phyloP scores from a whole-genome alignment of 495 filamentous ascomycete genomes.

The Cercophora samala region DNA sequence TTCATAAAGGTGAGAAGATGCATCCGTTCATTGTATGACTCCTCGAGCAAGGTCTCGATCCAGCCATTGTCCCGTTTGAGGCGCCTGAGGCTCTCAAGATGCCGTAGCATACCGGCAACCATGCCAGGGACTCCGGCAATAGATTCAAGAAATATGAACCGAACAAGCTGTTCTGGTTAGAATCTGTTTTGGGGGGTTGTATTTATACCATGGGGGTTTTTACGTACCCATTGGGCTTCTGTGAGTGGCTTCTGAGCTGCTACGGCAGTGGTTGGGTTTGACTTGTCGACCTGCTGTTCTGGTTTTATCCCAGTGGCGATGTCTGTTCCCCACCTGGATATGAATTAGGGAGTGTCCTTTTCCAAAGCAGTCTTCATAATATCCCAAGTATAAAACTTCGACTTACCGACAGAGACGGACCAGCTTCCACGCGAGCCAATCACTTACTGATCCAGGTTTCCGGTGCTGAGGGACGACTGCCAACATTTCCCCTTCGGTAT shows the following conservation, averaged over 20 bases:
- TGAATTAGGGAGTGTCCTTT: conserved; percentile 1
- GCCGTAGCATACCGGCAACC: conserved; percentile 91
- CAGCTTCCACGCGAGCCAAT: conserved; percentile 48
- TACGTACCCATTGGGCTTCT: conserved; percentile 47
- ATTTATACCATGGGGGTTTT: background rate
- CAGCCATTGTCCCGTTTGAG: conserved; percentile 95
- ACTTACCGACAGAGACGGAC: conserved; percentile 34
- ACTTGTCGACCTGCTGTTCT: conserved; percentile 45
- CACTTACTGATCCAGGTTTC: conserved; percentile 36
- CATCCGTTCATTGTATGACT: conserved; percentile 95
- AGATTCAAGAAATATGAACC: conserved; percentile 90
- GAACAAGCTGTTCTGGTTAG: conserved; percentile 51
- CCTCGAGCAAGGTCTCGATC: conserved; percentile 95
- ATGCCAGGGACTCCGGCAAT: conserved; percentile 95
- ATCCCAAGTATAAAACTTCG: background rate
- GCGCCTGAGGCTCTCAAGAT: conserved; percentile 74
- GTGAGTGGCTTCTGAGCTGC: conserved; percentile 44
- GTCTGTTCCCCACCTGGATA: conserved; percentile 45
- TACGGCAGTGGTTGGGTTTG: conserved; percentile 44
- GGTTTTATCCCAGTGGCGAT: conserved; percentile 44
- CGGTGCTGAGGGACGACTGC: conserved; percentile 42
- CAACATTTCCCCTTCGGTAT: conserved; percentile 47
- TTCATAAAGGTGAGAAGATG: conserved; percentile 93
- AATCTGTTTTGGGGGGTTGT: background rate
- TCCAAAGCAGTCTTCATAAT: background rate